Base-by-base conservation (phyloP, 768 basidiomycete genomes). In the Pulveroboletus frians region DNA sequence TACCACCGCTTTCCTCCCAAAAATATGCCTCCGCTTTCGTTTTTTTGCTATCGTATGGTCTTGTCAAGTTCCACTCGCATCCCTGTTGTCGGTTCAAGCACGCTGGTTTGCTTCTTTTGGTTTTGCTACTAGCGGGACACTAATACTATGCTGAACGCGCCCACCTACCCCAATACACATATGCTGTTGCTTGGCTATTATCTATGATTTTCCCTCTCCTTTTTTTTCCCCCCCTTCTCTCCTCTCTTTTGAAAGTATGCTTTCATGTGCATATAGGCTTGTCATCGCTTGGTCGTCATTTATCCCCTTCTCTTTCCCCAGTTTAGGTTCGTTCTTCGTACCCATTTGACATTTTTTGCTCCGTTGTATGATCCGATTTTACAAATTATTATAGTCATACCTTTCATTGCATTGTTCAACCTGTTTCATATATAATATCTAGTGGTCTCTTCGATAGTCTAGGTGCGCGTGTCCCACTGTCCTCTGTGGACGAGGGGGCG, bases 351-450 rank as follows among this genome's bases (percentile, higher is more conserved):
- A 41, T 39, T 42, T 45, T 48, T 42, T 59, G 35, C 47, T 47
- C 58, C 45, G 21, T 42, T 47, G 50, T 60, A 55, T 48, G 48
- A 47, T 48, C 48, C 39, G 20, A 46, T 55, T 54, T 32, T 50
- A 53, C 47, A 39, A 58, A 60, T 34, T 52, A 37, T 51, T 43
- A 46, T 64, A 55, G 47, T 54, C 48, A 49, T 49, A 51, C 57
- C 44, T 48, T 30, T 30, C 47, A 36, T 59, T 53, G 47, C 46
- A 36, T 54, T 49, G 53, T 66, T 63, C 48, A 35, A 40, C 39
- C 48, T 47, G 34, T 39, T 57, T 46, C 56, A 45, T 64, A 68
- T 61, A 66, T 68, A 66, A 68, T 68, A 64, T 57, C 59, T 65
- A 66, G 49, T 29, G 36, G 56, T 58, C 49, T 47, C 50, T 20